phyloP scores from a whole-genome alignment of 495 filamentous ascomycete species.

The Durotheca rogersii region DNA sequence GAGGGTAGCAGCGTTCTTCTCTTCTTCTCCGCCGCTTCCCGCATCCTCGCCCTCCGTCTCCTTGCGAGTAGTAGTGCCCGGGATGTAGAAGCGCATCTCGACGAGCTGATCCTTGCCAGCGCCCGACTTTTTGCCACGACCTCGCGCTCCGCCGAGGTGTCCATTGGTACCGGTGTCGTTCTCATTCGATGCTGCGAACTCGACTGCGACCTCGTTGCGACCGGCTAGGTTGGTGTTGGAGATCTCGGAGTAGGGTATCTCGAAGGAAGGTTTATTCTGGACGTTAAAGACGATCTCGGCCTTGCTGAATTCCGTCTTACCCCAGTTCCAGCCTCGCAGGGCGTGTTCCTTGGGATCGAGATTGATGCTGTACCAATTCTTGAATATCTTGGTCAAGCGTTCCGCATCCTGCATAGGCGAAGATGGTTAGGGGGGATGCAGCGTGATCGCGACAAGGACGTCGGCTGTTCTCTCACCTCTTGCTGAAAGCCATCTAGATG shows the following conservation, averaged over 20 bases:
- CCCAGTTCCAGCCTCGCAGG: slow-evolving; percentile 98
- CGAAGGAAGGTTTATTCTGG: slow-evolving; percentile 94
- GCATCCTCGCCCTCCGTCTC: slow-evolving; percentile 74
- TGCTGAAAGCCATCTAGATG: slow-evolving; percentile 94
- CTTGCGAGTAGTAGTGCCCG: slow-evolving; percentile 83
- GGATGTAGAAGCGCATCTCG: slow-evolving; percentile 99
- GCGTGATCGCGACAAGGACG: slow-evolving; percentile 1
- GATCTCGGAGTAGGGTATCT: slow-evolving; percentile 96
- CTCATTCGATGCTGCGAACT: slow-evolving; percentile 75
- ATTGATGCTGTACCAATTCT: slow-evolving; percentile 92
- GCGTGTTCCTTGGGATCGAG: slow-evolving; percentile 91
- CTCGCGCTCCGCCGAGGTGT: slow-evolving; percentile 73
- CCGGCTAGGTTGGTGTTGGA: slow-evolving; percentile 97
- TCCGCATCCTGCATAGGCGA: slow-evolving; percentile 72
- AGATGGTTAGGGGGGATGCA: slow-evolving; percentile 1
- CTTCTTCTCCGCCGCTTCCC: slow-evolving; percentile 70
- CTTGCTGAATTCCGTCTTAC: slow-evolving; percentile 95
- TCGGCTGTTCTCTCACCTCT: slow-evolving; percentile 58
- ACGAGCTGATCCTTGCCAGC: slow-evolving; percentile 89
- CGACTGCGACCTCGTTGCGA: slow-evolving; percentile 96
- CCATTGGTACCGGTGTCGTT: slow-evolving; percentile 69
- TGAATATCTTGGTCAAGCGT: slow-evolving; percentile 84
- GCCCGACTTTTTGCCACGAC: slow-evolving; percentile 82
- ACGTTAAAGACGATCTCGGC: slow-evolving; percentile 95
- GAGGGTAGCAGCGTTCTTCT: slow-evolving; percentile 88